Evolutionary conservation across 1,139 yeast genomes (phyloP).

Genomic region (Taphrina populina): DNA sequence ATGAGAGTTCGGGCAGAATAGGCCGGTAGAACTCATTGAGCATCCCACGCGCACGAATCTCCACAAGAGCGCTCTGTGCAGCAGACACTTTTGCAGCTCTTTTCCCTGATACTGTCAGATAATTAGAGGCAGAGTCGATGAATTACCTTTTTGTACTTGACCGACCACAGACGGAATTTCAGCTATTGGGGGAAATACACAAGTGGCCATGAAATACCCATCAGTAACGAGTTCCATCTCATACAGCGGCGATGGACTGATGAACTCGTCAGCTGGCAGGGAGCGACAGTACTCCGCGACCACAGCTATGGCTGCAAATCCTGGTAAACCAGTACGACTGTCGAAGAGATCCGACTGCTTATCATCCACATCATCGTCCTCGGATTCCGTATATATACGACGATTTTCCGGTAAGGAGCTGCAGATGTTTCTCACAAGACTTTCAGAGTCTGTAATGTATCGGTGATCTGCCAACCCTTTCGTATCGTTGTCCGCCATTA

Average conservation of each 20-base stretch:
- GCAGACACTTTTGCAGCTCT: slow-evolving; percentile 24
- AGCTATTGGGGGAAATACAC: slow-evolving; percentile 17
- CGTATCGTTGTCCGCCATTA: slow-evolving; percentile 2
- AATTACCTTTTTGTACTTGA: slow-evolving; percentile 5
- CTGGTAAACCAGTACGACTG: neutral
- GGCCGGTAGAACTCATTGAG: slow-evolving; percentile 28
- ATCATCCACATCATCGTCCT: too few relatives aligned
- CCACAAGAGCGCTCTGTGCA: slow-evolving; percentile 25
- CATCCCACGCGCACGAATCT: slow-evolving; percentile 8
- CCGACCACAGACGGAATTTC: slow-evolving; percentile 14
- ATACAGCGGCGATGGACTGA: slow-evolving; percentile 9
- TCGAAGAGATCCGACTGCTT: neutral
- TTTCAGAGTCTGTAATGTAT: slow-evolving; percentile 20
- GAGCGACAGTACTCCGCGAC: slow-evolving; percentile 13
- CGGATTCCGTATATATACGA: neutral
- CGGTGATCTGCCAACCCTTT: neutral
- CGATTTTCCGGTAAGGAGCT: slow-evolving; percentile 31
- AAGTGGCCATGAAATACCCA: slow-evolving; percentile 6
- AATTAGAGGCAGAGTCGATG: too few relatives aligned
- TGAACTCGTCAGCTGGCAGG: slow-evolving; percentile 18
- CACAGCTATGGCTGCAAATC: slow-evolving; percentile 19
- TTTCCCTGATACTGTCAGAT: too few relatives aligned
- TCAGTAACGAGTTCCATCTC: neutral
- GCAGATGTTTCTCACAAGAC: slow-evolving; percentile 18
- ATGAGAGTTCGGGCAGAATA: neutral